Evolutionary conservation across 495 filamentous ascomycete genomes (phyloP), one percentile per base, ranked within the genome.

Genomic region (Penicillium arizonense): DNA sequence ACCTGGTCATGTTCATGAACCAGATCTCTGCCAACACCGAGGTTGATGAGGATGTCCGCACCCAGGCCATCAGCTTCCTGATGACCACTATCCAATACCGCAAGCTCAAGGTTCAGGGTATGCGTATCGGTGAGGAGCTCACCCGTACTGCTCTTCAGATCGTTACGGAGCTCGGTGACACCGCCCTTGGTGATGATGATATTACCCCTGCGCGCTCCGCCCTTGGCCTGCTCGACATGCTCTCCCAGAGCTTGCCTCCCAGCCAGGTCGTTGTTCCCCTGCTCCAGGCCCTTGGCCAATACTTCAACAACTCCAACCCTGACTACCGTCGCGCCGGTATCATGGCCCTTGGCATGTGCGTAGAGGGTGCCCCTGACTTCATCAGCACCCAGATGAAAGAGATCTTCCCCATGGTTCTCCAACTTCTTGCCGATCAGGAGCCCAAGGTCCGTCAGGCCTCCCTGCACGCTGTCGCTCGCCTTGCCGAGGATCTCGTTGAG

Each of bases 291-390:
- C 85, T 98, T 36, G 86, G 89, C 10, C 78, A 82, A 47, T 97
- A 94, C 64, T 87, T 91, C 65, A 83, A 77, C 61, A 83, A 78
- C 61, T 65, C 68, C 47, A 77, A 95, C 58, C 81, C 92, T 20
- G 86, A 88, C 53, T 87, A 85, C 69, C 85, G 92, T 42, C 88
- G 91, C 67, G 94, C 92, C 36, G 91, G 90, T 69, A 90, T 97
- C 62, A 80, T 97, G 56, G 87, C 94, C 7, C 78, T 98, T 4
- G 94, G 93, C 48, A 95, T 90, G 77, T 91, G 89, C 60, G 94
- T 96, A 46, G 94, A 98, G 73, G 94, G 94, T 56, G 95, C 94
- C 33, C 94, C 94, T 7, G 94, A 97, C 61, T 97, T 97, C 72
- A 87, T 97, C 60, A 87, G 86, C 53, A 94, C 90, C 8, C 91